phyloP scores from a whole-genome alignment of 192 early-diverging fungal species.

The Umbelopsis sp. region DNA sequence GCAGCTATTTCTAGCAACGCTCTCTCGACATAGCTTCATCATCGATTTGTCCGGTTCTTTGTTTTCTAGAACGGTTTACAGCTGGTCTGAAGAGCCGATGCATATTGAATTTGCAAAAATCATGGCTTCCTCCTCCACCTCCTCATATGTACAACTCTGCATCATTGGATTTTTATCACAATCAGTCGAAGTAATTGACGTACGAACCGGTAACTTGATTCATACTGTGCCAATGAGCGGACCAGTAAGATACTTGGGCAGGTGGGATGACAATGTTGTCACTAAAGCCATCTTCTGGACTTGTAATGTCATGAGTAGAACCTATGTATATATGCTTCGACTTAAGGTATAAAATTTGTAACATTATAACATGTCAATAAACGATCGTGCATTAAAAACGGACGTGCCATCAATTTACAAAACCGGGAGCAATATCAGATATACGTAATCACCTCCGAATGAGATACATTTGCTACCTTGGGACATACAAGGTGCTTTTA shows the following conservation, averaged over 20 bases:
- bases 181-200: slow-evolving; percentile 28
- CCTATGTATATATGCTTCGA: slow-evolving; percentile 34
- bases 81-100: slow-evolving; percentile 23
- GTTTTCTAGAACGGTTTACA: slow-evolving; percentile 29
- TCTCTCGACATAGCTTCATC: slow-evolving; percentile 30
- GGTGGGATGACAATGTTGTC: slow-evolving; percentile 17
- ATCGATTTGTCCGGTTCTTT: slow-evolving; percentile 33
- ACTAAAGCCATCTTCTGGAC: slow-evolving; percentile 27
- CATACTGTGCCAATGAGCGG: slow-evolving; percentile 27
- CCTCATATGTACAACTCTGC: slow-evolving; percentile 5
- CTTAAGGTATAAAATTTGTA: neutral
- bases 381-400: too few relatives aligned
- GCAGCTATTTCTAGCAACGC: slow-evolving; percentile 37
- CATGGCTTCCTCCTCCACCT: neutral
- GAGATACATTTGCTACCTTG: too few relatives aligned
- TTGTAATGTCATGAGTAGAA: slow-evolving; percentile 24
- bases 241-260: slow-evolving; percentile 27
- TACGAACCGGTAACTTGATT: slow-evolving; percentile 18
- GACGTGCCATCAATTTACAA: too few relatives aligned
- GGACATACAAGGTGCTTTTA: too few relatives aligned
- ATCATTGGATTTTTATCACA: slow-evolving; percentile 29
- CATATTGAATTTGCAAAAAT: slow-evolving; percentile 33
- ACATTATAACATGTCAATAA: too few relatives aligned
- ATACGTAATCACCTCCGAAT: too few relatives aligned
- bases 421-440: too few relatives aligned